Percentiles rank a stretch among this genome's conserved stretches.
These are phyloP conservation scores for Nemania sp. DNA, from an alignment of 2,329 filamentous ascomycete genomes.

Conservation along the genomic window DNA sequence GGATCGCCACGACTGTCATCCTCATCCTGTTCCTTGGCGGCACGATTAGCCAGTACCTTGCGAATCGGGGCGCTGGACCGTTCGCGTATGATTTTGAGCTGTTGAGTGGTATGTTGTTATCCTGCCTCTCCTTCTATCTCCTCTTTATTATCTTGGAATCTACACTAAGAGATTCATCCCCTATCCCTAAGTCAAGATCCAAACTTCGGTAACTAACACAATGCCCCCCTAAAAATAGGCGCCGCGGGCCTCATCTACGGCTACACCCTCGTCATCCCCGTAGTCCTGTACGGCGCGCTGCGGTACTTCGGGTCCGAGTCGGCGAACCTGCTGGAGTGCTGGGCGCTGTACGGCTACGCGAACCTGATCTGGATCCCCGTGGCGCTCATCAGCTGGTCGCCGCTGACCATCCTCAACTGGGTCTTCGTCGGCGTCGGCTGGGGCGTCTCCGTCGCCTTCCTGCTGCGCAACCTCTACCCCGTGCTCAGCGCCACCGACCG, in stretches of 20 bases:
- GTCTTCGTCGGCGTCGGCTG: constrained; percentile 91
- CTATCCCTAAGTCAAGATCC: too few relatives aligned
- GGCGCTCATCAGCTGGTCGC: constrained; percentile 90
- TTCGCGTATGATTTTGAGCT: constrained; percentile 94
- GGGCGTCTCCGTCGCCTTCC: constrained; percentile 82
- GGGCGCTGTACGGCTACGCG: constrained; percentile 93
- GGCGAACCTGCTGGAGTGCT: constrained; percentile 93
- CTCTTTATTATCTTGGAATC: neutral
- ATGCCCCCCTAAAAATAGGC: constrained; percentile 57
- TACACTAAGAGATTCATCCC: too few relatives aligned
- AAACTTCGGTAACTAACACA: constrained; percentile 29
- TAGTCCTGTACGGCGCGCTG: constrained; percentile 86
- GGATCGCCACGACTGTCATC: constrained; percentile 98
- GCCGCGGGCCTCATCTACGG: constrained; percentile 95
- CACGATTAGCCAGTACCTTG: constrained; percentile 92
- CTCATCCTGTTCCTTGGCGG: constrained; percentile 95
- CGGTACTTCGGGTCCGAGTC: constrained; percentile 96
- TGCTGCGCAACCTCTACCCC: constrained; percentile 88
- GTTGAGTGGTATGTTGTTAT: constrained; percentile 74
- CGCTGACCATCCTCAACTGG: constrained; percentile 88
- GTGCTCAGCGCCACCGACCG: constrained; percentile 92
- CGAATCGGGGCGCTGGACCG: constrained; percentile 72
- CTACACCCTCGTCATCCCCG: constrained; percentile 88
- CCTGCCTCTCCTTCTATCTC: neutral
- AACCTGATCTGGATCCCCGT: constrained; percentile 98